Conservation (phyloP, 345 rosid species). For the Rhizophora mangle region DNA sequence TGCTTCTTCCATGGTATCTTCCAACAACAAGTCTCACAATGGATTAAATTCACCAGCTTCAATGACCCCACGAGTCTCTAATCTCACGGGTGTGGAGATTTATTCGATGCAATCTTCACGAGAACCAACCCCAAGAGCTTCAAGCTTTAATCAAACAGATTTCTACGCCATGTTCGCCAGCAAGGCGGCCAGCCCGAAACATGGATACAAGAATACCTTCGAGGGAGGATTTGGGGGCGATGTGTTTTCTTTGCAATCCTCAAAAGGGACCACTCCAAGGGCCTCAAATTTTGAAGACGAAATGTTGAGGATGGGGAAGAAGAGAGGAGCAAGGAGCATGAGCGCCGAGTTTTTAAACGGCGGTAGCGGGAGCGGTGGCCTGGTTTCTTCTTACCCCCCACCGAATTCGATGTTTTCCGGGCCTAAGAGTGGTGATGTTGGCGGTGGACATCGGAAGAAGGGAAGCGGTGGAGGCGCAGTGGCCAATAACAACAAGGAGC, state of each 20-base stretch:
- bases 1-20: slow-evolving; percentile 61
- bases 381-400: slow-evolving; percentile 48
- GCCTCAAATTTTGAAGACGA: slow-evolving; percentile 86
- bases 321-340: slow-evolving; percentile 55
- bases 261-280: slow-evolving; percentile 70
- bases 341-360: slow-evolving; percentile 61
- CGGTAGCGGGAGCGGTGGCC: slow-evolving; percentile 24
- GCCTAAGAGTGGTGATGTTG: slow-evolving; percentile 35
- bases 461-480: slow-evolving; percentile 20
- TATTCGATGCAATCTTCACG: slow-evolving; percentile 74
- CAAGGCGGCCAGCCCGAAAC: slow-evolving; percentile 77
- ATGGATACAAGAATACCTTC: slow-evolving; percentile 54
- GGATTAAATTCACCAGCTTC: slow-evolving; percentile 46
- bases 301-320: slow-evolving; percentile 48
- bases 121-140: slow-evolving; percentile 84
- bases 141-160: slow-evolving; percentile 80
- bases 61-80: slow-evolving; percentile 73
- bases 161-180: slow-evolving; percentile 84
- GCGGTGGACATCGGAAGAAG: slow-evolving; percentile 29
- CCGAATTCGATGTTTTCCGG: slow-evolving; percentile 73
- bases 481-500: slow-evolving; percentile 43
- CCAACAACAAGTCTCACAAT: slow-evolving; percentile 54
- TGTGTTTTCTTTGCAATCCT: slow-evolving; percentile 70
- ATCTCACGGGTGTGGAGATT: slow-evolving; percentile 77
- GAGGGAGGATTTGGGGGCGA: slow-evolving; percentile 30